Base-by-base conservation (phyloP, 441 rosid genomes). In the Croton laevigatus region DNA sequence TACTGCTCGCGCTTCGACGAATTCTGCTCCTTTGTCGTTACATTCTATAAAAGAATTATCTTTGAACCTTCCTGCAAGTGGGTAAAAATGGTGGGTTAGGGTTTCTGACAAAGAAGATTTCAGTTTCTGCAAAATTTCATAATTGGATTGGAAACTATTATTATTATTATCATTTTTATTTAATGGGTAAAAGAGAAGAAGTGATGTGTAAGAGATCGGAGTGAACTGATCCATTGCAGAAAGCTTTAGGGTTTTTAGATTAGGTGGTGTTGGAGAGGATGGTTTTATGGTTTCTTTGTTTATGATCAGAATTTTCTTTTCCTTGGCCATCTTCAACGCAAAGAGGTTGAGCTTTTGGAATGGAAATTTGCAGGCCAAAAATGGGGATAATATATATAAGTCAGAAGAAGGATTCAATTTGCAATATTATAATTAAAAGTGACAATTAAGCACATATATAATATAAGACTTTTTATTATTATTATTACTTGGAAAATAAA, bases 21-120 rank as follows among this genome's bases (percentile, higher is more conserved):
- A 90, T 37, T 75, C 74, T 32, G 63, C 87, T 5, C 91, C 89
- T 0, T 70, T 34, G 20, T 88, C 88, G 8, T 71, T 65, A 16
- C 93, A 86, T 6, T 81, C 76, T 14, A 88, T 75, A 54, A 68
- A 74, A 44, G 53, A 14, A 75, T 83, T 79, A 53, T 79, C 88
- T 63, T 65, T 72, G 59, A 83, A 34, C 37, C 74, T 73, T 45
- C 88, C 85, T 1, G 86, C 85, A 9, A 79, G 22, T 5, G 83
- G 82, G 73, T 73, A 85, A n/a, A 77, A 81, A 8, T 20, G 71
- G 38, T 16, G 17, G 5, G 77, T 59, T 40, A 78, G 9, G 4
- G 75, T 48, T 22, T 79, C 68, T 3, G 81, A 77, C 0, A 77
- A 37, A 0, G 81, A 82, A 3, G 57, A 14, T 59, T 70, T 69